Evolutionary conservation across 495 filamentous ascomycete genomes (phyloP).

Genomic region (Massariosphaeria phaeospora): DNA sequence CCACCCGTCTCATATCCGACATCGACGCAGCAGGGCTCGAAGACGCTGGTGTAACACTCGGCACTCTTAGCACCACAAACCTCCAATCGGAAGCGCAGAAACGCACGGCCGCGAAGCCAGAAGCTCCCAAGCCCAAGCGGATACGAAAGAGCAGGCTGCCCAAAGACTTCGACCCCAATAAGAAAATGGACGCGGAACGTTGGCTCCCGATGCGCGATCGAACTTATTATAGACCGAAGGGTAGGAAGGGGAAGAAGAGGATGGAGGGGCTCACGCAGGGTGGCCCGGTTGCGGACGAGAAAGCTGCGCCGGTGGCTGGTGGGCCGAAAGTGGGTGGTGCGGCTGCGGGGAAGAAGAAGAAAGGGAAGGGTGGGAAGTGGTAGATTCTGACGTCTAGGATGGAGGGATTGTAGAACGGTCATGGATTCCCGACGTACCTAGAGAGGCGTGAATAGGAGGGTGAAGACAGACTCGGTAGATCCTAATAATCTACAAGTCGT

Average conservation of each 20-base stretch:
- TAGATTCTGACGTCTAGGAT: no score
- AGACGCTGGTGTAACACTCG: conserved; percentile 65
- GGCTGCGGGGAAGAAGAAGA: conserved; percentile 27
- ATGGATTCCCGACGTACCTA: no score
- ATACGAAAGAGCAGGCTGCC: conserved; percentile 65
- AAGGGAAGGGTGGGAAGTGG: conserved; percentile 32
- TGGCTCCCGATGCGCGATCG: conserved; percentile 90
- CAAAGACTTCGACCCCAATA: conserved; percentile 70
- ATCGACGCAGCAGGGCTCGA: conserved; percentile 69
- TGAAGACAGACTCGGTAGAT: no score
- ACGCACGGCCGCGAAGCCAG: conserved; percentile 46
- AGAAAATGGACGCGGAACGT: conserved; percentile 78
- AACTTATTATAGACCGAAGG: conserved; percentile 82
- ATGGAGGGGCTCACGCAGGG: conserved; percentile 78
- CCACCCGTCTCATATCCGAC: conserved; percentile 59
- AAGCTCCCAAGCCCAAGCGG: conserved; percentile 57
- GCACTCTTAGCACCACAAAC: conserved; percentile 42
- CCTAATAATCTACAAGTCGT: no score
- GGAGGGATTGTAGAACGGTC: no score
- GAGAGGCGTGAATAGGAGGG: no score
- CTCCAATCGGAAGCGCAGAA: conserved; percentile 48
- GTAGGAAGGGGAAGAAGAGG: conserved; percentile 82
- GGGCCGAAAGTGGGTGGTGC: conserved; percentile 1
- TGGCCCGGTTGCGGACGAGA: conserved; percentile 32
- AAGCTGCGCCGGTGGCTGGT: conserved; percentile 7